phyloP scores from a whole-genome alignment of 2,329 filamentous ascomycete genomes.

The Botrytis tulipae region DNA sequence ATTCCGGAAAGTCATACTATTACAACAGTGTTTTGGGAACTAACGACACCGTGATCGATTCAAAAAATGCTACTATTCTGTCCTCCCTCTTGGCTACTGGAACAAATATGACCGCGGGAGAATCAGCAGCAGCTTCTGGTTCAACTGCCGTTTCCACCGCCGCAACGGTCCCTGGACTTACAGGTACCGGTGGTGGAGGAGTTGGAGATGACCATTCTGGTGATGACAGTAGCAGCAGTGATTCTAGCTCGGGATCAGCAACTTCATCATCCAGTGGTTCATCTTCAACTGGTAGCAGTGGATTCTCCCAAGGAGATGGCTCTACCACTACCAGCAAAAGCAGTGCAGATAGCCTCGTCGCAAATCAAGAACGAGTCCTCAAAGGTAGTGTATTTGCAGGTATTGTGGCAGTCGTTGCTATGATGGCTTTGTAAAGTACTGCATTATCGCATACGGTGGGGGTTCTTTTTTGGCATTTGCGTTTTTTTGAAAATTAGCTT shows the following conservation, averaged over 20 bases:
- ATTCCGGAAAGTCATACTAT: conserved; percentile 69
- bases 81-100: conserved; percentile 81
- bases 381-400: conserved; percentile 37
- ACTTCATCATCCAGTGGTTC: conserved; percentile 26
- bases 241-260: conserved; percentile 22
- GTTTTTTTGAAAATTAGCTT: background rate
- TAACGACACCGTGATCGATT: conserved; percentile 75
- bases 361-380: conserved; percentile 31
- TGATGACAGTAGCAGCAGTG: background rate
- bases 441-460: background rate
- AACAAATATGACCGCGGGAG: conserved; percentile 61
- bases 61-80: conserved; percentile 71
- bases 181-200: conserved; percentile 43
- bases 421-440: conserved; percentile 36
- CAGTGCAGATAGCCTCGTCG: conserved; percentile 30
- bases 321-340: conserved; percentile 22
- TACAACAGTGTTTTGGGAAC: conserved; percentile 65
- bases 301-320: conserved; percentile 38
- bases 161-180: conserved; percentile 55
- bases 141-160: conserved; percentile 35
- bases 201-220: background rate
- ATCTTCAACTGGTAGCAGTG: conserved; percentile 29
- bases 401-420: conserved; percentile 36
- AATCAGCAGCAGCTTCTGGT: conserved; percentile 41
- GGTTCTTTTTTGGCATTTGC: background rate